phyloP scores from a whole-genome alignment of 139 green algal species.

The Edaphochlamys debaryana region DNA sequence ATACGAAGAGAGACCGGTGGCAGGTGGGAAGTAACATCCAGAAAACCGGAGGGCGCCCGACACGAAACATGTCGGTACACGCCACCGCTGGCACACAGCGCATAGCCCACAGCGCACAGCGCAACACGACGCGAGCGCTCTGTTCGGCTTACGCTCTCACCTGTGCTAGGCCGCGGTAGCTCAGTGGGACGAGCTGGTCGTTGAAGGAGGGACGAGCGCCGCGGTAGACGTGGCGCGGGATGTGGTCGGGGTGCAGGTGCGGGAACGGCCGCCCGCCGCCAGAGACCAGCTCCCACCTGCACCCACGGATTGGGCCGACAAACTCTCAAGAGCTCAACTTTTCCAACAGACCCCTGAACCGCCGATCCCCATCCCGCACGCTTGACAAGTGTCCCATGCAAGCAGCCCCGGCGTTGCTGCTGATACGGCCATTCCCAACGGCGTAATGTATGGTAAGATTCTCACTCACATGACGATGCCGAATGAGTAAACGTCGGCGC shows the following conservation, averaged over 20 bases:
- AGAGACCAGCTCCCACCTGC: conserved; percentile 10
- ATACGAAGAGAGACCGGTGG: neutral
- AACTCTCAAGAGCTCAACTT: too few species aligned
- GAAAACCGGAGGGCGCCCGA: too few species aligned
- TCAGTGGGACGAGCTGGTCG: neutral
- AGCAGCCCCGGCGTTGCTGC: too few species aligned
- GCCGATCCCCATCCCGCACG: too few species aligned
- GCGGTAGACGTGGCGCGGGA: conserved; percentile 17
- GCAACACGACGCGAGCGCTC: neutral
- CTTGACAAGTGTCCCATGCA: too few species aligned
- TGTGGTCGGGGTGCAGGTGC: conserved; percentile 15
- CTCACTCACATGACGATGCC: conserved; percentile 15
- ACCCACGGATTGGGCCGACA: too few species aligned
- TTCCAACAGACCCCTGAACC: too few species aligned
- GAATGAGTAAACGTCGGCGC: conserved; percentile 18
- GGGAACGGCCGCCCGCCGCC: conserved; percentile 24
- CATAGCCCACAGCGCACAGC: neutral
- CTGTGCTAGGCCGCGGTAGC: neutral
- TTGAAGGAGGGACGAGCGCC: conserved; percentile 13
- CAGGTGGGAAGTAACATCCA: too few species aligned
- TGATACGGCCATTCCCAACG: too few species aligned
- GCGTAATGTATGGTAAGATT: too few species aligned
- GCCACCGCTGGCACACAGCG: neutral
- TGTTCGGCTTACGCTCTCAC: neutral
- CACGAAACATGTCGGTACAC: neutral